Percentiles rank a stretch among this genome's conserved stretches.
Conservation (phyloP, 1,284 basidiomycete species). For the Termitomyces sp. region DNA sequence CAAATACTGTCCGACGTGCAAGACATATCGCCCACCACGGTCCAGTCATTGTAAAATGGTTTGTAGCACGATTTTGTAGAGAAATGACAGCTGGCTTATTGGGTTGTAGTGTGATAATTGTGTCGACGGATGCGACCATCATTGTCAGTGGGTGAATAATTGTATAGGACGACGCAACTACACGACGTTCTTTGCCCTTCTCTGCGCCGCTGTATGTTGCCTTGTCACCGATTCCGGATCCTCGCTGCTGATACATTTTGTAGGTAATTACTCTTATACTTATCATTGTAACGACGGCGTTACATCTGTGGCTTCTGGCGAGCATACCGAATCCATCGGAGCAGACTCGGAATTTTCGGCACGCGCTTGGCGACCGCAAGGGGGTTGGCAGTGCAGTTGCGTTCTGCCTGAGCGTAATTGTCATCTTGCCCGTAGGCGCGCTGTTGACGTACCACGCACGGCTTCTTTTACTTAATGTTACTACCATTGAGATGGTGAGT, state of each 20-base stretch:
- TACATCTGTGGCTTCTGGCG: conserved; percentile 74
- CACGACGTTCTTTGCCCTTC: conserved; percentile 79
- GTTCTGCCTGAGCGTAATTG: conserved; percentile 61
- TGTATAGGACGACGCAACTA: conserved; percentile 92
- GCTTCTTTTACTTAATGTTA: conserved; percentile 80
- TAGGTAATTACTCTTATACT: conserved; percentile 70
- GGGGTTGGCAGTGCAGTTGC: conserved; percentile 76
- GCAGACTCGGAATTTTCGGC: conserved; percentile 45
- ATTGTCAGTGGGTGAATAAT: conserved; percentile 94
- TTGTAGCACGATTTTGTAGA: conserved; percentile 5
- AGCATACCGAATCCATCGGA: conserved; percentile 25
- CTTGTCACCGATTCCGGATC: background rate
- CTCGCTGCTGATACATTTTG: background rate
- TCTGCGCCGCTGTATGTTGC: conserved; percentile 65
- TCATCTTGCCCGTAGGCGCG: conserved; percentile 80
- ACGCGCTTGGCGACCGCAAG: conserved; percentile 43
- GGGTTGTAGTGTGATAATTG: conserved; percentile 82
- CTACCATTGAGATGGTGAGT: conserved; percentile 91
- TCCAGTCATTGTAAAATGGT: conserved; percentile 93
- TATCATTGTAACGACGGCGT: conserved; percentile 74
- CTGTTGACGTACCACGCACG: conserved; percentile 80
- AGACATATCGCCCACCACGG: conserved; percentile 84
- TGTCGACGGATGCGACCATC: conserved; percentile 86
- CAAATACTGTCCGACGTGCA: conserved; percentile 89
- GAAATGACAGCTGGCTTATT: conserved; percentile 3